phyloP scores from a whole-genome alignment of 2,329 filamentous ascomycete genomes.

The Xylariomycetidae sp. region DNA sequence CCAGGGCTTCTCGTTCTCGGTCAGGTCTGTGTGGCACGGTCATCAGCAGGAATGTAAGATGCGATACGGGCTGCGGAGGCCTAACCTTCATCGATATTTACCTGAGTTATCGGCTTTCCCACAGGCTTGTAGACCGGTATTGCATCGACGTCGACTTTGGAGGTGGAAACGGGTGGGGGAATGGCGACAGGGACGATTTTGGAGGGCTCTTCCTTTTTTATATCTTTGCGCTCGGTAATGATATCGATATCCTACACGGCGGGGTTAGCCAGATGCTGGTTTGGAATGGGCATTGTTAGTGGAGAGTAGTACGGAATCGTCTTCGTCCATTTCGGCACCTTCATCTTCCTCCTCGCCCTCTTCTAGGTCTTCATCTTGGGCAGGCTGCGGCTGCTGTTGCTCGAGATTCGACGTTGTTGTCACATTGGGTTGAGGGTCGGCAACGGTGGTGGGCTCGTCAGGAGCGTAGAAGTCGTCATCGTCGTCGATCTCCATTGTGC shows the following conservation, averaged over 20 bases:
- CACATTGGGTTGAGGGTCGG: conserved; percentile 2
- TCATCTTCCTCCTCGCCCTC: conserved; percentile 63
- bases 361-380: conserved; percentile 53
- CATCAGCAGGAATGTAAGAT: conserved; percentile 7
- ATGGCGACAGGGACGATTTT: conserved; percentile 23
- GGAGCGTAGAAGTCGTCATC: conserved; percentile 64
- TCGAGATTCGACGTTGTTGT: conserved; percentile 11
- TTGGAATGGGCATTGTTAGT: not conserved
- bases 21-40: conserved; percentile 46
- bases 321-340: conserved; percentile 56
- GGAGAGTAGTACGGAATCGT: conserved; percentile 44
- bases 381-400: conserved; percentile 30
- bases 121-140: conserved; percentile 74
- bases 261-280: not conserved
- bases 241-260: conserved; percentile 58
- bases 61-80: too few relatives aligned
- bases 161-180: conserved; percentile 64
- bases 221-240: conserved; percentile 61
- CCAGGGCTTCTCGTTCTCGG: conserved; percentile 89
- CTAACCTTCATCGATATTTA: conserved; percentile 66
- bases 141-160: conserved; percentile 78
- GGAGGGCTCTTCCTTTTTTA: conserved; percentile 15
- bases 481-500: conserved; percentile 61
- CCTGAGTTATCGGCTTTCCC: conserved; percentile 75
- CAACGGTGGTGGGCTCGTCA: conserved; percentile 43